Evolutionary conservation across 2,329 filamentous ascomycete genomes (phyloP).

Genomic region (Lecanicillium sp.): DNA sequence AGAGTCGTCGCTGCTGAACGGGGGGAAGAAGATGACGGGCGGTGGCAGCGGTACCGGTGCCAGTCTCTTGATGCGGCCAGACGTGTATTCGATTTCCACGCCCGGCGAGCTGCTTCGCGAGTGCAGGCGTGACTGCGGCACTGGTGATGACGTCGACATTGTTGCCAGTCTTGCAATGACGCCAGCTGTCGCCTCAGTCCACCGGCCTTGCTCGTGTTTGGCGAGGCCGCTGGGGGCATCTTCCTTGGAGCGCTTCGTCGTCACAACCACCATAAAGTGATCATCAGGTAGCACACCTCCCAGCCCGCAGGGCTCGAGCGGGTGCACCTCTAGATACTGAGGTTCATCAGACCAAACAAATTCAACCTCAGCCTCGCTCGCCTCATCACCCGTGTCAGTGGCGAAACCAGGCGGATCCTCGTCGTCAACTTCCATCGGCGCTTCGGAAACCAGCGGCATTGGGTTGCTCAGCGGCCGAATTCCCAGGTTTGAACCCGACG

Average conservation of each 20-base stretch:
- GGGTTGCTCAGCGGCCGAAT: slow-evolving; percentile 42
- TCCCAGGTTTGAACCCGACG: slow-evolving; percentile 46
- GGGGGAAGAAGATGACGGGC: slow-evolving; percentile 45
- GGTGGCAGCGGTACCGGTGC: slow-evolving; percentile 46
- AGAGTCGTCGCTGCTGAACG: slow-evolving; percentile 37
- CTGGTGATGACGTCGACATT: slow-evolving; percentile 36
- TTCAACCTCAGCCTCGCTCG: slow-evolving; percentile 37
- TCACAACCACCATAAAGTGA: slow-evolving; percentile 53
- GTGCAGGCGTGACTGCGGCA: slow-evolving; percentile 6
- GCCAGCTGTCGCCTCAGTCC: slow-evolving; percentile 30
- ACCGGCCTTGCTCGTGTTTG: slow-evolving; percentile 13
- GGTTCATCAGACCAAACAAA: slow-evolving; percentile 40
- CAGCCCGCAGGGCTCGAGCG: slow-evolving; percentile 52
- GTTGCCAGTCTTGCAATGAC: slow-evolving; percentile 37
- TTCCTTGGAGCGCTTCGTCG: slow-evolving; percentile 38
- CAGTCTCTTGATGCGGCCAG: slow-evolving; percentile 36
- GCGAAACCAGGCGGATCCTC: slow-evolving; percentile 24
- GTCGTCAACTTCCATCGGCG: slow-evolving; percentile 23
- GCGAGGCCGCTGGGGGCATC: slow-evolving; percentile 13
- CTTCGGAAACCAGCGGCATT: slow-evolving; percentile 17
- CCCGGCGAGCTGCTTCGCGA: slow-evolving; percentile 5
- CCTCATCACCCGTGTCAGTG: slow-evolving; percentile 29
- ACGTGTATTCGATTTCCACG: slow-evolving; percentile 42
- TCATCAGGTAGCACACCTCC: slow-evolving; percentile 58
- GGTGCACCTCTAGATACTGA: slow-evolving; percentile 32